phyloP scores from a whole-genome alignment of 805 yeast genomes.

The Pichia kluyveri region DNA sequence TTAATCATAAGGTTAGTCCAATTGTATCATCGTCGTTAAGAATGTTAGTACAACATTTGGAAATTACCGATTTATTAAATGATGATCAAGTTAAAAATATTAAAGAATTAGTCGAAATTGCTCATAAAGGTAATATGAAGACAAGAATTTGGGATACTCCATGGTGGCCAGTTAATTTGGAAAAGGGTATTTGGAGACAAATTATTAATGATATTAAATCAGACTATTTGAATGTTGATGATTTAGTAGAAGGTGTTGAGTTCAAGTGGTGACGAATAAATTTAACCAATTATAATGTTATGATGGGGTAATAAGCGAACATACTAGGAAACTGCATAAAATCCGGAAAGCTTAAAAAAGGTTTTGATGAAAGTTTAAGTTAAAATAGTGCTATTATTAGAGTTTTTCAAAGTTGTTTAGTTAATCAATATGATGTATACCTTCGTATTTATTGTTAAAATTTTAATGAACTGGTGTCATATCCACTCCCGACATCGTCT shows the following conservation, averaged over 20 bases:
- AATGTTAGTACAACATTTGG: slow-evolving; percentile 17
- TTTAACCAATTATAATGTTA: no score
- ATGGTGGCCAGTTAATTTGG: slow-evolving; percentile 46
- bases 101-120: slow-evolving; percentile 25
- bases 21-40: slow-evolving; percentile 28
- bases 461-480: no score
- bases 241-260: slow-evolving; percentile 25
- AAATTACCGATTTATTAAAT: slow-evolving; percentile 18
- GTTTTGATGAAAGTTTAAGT: no score
- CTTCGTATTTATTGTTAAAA: no score
- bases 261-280: not conserved
- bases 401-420: no score
- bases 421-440: no score
- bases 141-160: slow-evolving; percentile 70
- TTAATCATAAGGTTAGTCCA: slow-evolving; percentile 16
- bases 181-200: slow-evolving; percentile 41
- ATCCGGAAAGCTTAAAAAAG: no score
- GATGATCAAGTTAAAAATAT: slow-evolving; percentile 25
- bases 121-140: slow-evolving; percentile 42
- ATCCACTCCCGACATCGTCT: no score
- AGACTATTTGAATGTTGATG: slow-evolving; percentile 59
- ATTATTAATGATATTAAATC: slow-evolving; percentile 34
- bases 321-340: no score
- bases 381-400: no score
- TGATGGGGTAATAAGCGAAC: no score